A percentile compares a stretch with the other conserved stretches of the same genome.
Conservation (phyloP, 805 yeast genomes). For the Candida coleopterorum region DNA sequence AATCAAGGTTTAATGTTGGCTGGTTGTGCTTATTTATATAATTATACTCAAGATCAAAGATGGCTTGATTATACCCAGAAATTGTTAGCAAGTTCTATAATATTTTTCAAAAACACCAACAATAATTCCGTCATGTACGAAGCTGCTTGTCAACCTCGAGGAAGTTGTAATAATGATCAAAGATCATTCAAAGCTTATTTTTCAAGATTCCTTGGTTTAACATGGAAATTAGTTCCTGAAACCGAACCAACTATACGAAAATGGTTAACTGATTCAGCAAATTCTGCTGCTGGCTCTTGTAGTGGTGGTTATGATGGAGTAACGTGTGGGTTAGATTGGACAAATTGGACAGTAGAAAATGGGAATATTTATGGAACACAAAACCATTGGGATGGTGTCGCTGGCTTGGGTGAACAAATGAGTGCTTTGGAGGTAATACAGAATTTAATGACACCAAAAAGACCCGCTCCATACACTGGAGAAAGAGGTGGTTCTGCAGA, state of each 20-base stretch:
- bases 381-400: conserved; percentile 55
- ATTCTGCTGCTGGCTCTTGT: conserved; percentile 67
- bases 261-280: conserved; percentile 37
- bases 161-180: conserved; percentile 78
- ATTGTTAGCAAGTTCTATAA: conserved; percentile 50
- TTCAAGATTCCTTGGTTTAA: conserved; percentile 66
- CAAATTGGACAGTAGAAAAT: conserved; percentile 41
- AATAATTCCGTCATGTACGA: conserved; percentile 57
- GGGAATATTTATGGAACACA: conserved; percentile 70
- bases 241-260: conserved; percentile 43
- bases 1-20: conserved; percentile 76
- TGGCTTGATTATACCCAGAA: conserved; percentile 64
- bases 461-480: conserved; percentile 59
- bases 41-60: conserved; percentile 55
- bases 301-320: conserved; percentile 70
- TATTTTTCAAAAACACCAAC: conserved; percentile 44
- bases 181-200: conserved; percentile 87
- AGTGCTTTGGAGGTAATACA: conserved; percentile 63
- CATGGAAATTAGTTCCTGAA: conserved; percentile 67
- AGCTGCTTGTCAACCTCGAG: conserved; percentile 69
- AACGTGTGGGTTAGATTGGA: conserved; percentile 76
- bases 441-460: conserved; percentile 34
- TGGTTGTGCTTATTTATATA: conserved; percentile 79
- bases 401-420: conserved; percentile 80
- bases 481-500: conserved; percentile 63